These are phyloP conservation scores for Torulaspora pretoriensis DNA, from an alignment of 1,139 yeast genomes.

Conservation along the genomic window DNA sequence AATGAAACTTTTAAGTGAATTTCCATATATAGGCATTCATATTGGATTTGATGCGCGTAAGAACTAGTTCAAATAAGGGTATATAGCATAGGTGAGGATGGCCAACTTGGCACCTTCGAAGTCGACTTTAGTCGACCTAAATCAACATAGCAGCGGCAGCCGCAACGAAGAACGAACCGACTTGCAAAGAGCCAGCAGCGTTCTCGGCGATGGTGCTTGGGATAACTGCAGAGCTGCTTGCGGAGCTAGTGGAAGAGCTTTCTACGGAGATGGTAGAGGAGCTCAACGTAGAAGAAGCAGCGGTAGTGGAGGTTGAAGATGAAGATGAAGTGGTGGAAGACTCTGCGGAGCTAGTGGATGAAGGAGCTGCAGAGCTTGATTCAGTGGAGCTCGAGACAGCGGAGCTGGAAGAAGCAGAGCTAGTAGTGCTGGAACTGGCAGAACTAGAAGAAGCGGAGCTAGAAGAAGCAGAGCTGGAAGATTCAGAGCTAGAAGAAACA, in stretches of 20 bases:
- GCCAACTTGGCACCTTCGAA: no score
- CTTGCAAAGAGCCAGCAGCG: conserved; percentile 34
- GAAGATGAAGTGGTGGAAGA: background rate
- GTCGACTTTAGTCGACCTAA: conserved; percentile 8
- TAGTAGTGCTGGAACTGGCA: conserved; percentile 16
- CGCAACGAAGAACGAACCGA: conserved; percentile 33
- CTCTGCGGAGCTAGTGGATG: background rate
- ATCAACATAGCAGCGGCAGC: conserved; percentile 37
- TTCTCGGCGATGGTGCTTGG: conserved; percentile 23
- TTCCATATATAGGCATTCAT: conserved; percentile 3
- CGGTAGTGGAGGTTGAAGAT: conserved; percentile 6
- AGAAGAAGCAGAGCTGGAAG: conserved; percentile 20
- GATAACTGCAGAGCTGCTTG: background rate
- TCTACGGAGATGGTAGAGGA: conserved; percentile 4
- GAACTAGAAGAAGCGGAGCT: conserved; percentile 24
- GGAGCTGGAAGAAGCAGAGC: conserved; percentile 15
- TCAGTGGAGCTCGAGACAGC: conserved; percentile 6
- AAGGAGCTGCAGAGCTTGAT: background rate
- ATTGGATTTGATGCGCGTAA: background rate
- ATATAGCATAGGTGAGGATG: background rate
- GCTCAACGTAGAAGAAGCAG: conserved; percentile 4
- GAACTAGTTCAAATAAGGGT: conserved; percentile 8
- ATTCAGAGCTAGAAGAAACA: conserved; percentile 27
- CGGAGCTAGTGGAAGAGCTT: background rate
- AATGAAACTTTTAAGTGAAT: conserved; percentile 3